A percentile compares a stretch with the other conserved stretches of the same genome.
Conservation (phyloP, 495 filamentous ascomycete species). For the Penicillium soppii region DNA sequence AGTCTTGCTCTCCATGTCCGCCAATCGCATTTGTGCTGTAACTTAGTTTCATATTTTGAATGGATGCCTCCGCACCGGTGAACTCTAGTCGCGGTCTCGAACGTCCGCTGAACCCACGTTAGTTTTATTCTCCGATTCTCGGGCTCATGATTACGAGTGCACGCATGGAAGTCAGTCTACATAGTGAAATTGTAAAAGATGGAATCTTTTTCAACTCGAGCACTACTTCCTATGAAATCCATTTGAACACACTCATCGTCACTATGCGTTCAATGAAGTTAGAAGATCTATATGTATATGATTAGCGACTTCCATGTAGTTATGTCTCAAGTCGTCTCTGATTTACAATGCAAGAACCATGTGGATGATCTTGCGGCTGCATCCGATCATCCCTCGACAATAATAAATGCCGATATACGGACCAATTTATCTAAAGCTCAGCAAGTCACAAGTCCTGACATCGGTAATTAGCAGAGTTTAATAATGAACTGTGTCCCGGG, state of each 20-base stretch:
- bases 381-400: not conserved
- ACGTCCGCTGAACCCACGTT: not conserved
- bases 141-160: not conserved
- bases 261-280: too few relatives aligned
- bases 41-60: not conserved
- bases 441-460: not conserved
- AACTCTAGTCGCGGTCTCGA: not conserved
- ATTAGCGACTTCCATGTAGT: too few relatives aligned
- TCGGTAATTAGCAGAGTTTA: slow-evolving; percentile 1
- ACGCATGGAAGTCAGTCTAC: too few relatives aligned
- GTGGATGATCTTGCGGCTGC: not conserved
- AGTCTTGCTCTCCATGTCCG: not conserved
- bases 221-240: too few relatives aligned
- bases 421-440: not conserved
- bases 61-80: not conserved
- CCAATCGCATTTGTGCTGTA: not conserved
- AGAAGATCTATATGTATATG: too few relatives aligned
- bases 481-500: not conserved
- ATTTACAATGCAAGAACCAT: not conserved
- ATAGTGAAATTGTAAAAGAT: too few relatives aligned
- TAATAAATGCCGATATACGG: slow-evolving; percentile 1
- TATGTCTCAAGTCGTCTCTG: not conserved
- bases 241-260: too few relatives aligned
- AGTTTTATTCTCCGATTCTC: not conserved
- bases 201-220: too few relatives aligned